Percentiles rank a stretch among this genome's conserved stretches.
These are phyloP conservation scores for Phlebiopsis gigantea DNA, from an alignment of 768 basidiomycete genomes.

Conservation along the genomic window DNA sequence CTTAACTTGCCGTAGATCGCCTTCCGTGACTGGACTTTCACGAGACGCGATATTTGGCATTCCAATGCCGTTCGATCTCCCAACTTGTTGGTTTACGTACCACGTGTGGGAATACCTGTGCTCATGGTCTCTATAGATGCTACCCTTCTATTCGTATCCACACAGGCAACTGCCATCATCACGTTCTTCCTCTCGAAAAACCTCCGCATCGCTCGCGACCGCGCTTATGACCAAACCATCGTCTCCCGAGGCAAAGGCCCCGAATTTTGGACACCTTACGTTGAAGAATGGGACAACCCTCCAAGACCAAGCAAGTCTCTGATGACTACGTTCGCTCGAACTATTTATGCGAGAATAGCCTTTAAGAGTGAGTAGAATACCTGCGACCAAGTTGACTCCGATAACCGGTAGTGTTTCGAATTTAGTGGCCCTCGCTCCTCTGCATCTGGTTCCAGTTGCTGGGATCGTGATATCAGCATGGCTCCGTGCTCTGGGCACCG, in stretches of 20 bases:
- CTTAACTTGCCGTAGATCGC: constrained; percentile 48
- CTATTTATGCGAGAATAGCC: constrained; percentile 12
- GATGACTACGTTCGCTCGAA: constrained; percentile 12
- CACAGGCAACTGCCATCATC: constrained; percentile 71
- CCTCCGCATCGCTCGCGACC: constrained; percentile 70
- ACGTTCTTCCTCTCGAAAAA: constrained; percentile 82
- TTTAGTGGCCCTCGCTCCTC: constrained; percentile 55
- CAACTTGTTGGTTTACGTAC: constrained; percentile 56
- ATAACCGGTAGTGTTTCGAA: no score
- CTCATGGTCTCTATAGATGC: constrained; percentile 47
- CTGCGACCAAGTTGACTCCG: no score
- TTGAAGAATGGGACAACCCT: constrained; percentile 75
- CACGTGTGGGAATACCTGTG: background rate
- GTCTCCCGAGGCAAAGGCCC: constrained; percentile 74
- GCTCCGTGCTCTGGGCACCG: constrained; percentile 64
- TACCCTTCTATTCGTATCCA: constrained; percentile 63
- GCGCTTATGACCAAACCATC: constrained; percentile 81
- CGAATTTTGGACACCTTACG: constrained; percentile 81
- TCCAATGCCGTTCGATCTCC: constrained; percentile 57
- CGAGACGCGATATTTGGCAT: constrained; percentile 62
- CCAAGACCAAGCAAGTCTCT: constrained; percentile 16
- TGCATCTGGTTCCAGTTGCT: constrained; percentile 57
- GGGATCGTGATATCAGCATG: constrained; percentile 58
- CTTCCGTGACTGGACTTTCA: constrained; percentile 57
- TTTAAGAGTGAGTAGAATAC: constrained; percentile 16